These are phyloP conservation scores for Candida sanyiensis DNA, from an alignment of 805 yeast genomes.

Conservation along the genomic window DNA sequence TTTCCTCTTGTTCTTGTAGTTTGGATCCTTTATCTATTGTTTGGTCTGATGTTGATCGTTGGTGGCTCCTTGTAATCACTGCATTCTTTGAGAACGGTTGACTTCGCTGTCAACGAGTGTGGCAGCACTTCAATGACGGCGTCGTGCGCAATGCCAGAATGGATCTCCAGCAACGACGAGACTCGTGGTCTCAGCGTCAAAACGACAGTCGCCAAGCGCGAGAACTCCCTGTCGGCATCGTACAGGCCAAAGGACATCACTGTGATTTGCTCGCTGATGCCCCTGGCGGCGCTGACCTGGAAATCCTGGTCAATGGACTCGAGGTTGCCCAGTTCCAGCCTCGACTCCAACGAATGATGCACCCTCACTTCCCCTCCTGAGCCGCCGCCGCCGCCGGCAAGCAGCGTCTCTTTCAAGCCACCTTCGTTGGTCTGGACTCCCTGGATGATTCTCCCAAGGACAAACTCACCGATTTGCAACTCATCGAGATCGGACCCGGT, in stretches of 20 bases:
- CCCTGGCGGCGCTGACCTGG: constrained; percentile 9
- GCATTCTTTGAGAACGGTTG: constrained; percentile 14
- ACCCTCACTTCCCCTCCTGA: constrained; percentile 3
- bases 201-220: constrained; percentile 15
- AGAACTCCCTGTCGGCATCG: constrained; percentile 10
- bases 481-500: constrained; percentile 16
- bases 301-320: constrained; percentile 21
- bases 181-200: constrained; percentile 16
- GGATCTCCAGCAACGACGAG: constrained; percentile 7
- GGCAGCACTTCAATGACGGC: constrained; percentile 17
- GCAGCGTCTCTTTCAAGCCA: constrained; percentile 10
- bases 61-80: constrained; percentile 11
- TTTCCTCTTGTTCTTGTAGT: no score
- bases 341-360: constrained; percentile 10
- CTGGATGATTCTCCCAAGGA: constrained; percentile 13
- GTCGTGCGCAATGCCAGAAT: constrained; percentile 4
- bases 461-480: constrained; percentile 12
- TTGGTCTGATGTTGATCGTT: constrained; percentile 19
- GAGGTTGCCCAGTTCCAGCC: constrained; percentile 11
- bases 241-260: constrained; percentile 18
- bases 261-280: constrained; percentile 14
- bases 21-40: no score
- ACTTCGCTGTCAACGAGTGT: constrained; percentile 1
- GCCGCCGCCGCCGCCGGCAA: not conserved
- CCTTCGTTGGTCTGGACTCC: constrained; percentile 19